These are phyloP conservation scores for Sporothrix phasma DNA, from an alignment of 2,329 filamentous ascomycete species.

Conservation along the genomic window DNA sequence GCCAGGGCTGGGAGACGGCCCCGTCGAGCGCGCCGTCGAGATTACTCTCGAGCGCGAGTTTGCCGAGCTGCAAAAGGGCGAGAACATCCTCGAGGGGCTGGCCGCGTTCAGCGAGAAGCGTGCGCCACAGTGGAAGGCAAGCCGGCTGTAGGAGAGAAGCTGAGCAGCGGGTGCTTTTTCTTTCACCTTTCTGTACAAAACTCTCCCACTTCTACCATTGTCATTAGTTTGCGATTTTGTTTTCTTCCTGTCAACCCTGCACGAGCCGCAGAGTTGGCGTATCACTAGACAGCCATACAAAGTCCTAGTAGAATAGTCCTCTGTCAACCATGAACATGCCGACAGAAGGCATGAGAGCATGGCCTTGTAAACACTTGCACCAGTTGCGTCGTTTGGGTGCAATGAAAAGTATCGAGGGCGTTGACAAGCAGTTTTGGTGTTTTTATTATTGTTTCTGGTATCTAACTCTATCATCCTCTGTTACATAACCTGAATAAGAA, in stretches of 20 bases:
- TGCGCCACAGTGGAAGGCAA: conserved; percentile 21
- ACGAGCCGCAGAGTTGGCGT: neutral
- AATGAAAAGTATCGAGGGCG: neutral
- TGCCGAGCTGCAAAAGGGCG: conserved; percentile 18
- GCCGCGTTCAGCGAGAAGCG: conserved; percentile 23
- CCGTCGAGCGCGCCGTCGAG: conserved; percentile 22
- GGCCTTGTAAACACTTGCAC: too few relatives aligned
- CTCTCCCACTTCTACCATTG: neutral
- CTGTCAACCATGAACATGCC: neutral
- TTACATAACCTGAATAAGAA: too few relatives aligned
- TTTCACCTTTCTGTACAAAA: neutral
- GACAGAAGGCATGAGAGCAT: too few relatives aligned
- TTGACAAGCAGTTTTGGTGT: too few relatives aligned
- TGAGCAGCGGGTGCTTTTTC: too few relatives aligned
- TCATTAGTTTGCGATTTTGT: neutral
- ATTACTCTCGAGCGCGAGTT: conserved; percentile 21
- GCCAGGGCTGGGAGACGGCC: conserved; percentile 57
- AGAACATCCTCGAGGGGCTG: conserved; percentile 24
- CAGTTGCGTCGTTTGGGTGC: neutral
- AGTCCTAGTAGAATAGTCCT: conserved; percentile 5
- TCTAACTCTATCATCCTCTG: too few relatives aligned
- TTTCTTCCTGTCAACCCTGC: too few relatives aligned
- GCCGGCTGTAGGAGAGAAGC: conserved; percentile 19
- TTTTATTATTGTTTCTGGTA: too few relatives aligned
- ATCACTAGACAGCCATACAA: neutral